phyloP scores from a whole-genome alignment of 495 filamentous ascomycete genomes.

The Lophiotrema nucula region DNA sequence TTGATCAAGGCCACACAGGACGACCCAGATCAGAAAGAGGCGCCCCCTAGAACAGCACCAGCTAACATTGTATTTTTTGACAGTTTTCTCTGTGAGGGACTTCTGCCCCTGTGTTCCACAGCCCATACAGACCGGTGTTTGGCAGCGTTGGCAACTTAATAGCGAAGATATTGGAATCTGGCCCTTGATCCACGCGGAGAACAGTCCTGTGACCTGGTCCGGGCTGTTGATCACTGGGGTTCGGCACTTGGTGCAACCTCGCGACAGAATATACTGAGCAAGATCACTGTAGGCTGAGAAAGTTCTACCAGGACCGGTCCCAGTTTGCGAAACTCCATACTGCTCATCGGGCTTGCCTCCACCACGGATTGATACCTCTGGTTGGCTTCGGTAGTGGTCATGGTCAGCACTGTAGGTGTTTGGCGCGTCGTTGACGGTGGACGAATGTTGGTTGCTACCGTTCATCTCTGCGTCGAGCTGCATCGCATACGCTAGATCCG shows the following conservation, averaged over 20 bases:
- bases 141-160: constrained; percentile 8
- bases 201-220: background rate
- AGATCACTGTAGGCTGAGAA: constrained; percentile 6
- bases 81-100: background rate
- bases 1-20: constrained; percentile 34
- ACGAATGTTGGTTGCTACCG: background rate
- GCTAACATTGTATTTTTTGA: constrained; percentile 6
- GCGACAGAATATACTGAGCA: background rate
- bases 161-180: background rate
- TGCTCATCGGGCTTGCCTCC: background rate
- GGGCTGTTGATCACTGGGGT: background rate
- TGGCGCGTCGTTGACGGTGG: background rate
- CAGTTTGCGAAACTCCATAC: background rate
- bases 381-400: too few relatives aligned
- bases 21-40: constrained; percentile 34
- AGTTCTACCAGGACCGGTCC: background rate
- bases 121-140: background rate
- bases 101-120: background rate
- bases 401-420: too few relatives aligned
- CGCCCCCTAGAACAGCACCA: constrained; percentile 37
- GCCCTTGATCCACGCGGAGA: constrained; percentile 8
- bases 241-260: constrained; percentile 5
- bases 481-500: constrained; percentile 1
- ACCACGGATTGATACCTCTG: background rate
- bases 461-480: constrained; percentile 10